phyloP scores from a whole-genome alignment of 768 basidiomycete species.

The Rhodotorula kratochvilovae region DNA sequence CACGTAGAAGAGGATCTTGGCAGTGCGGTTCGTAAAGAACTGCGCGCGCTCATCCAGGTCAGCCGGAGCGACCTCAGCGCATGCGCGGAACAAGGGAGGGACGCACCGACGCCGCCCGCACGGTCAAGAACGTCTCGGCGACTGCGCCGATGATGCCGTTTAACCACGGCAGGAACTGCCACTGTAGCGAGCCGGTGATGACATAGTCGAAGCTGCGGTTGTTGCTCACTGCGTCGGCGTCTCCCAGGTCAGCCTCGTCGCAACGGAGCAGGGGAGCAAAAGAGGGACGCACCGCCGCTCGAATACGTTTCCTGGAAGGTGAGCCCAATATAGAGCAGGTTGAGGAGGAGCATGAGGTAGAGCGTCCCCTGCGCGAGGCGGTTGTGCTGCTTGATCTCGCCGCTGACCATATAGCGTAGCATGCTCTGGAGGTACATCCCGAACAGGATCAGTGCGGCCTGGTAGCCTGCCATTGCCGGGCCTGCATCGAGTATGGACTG shows the following conservation, averaged over 20 bases:
- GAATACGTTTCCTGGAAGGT: slow-evolving; percentile 6
- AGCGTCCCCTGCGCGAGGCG: not conserved
- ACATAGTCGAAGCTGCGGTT: not conserved
- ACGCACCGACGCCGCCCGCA: slow-evolving; percentile 10
- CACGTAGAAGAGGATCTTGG: slow-evolving; percentile 1
- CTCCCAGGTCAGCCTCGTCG: not conserved
- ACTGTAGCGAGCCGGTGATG: not conserved
- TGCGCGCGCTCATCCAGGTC: not conserved
- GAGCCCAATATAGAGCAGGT: not conserved
- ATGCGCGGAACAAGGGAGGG: not conserved
- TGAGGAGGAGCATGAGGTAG: not conserved
- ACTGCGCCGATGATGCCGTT: not conserved
- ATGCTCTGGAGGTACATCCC: not conserved
- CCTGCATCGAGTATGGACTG: not conserved
- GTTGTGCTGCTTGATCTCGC: not conserved
- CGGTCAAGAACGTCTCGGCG: not conserved
- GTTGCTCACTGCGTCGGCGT: not conserved
- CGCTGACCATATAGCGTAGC: not conserved
- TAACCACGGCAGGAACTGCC: slow-evolving; percentile 8
- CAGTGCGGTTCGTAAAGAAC: slow-evolving; percentile 4
- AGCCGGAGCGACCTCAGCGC: not conserved
- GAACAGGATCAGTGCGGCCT: slow-evolving; percentile 1
- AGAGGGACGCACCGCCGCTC: not conserved
- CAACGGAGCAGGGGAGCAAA: not conserved
- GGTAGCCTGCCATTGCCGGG: slow-evolving; percentile 7